Evolutionary conservation across 2,329 filamentous ascomycete genomes (phyloP), one percentile per base, ranked within the genome.

Genomic region (Periconia sp.): DNA sequence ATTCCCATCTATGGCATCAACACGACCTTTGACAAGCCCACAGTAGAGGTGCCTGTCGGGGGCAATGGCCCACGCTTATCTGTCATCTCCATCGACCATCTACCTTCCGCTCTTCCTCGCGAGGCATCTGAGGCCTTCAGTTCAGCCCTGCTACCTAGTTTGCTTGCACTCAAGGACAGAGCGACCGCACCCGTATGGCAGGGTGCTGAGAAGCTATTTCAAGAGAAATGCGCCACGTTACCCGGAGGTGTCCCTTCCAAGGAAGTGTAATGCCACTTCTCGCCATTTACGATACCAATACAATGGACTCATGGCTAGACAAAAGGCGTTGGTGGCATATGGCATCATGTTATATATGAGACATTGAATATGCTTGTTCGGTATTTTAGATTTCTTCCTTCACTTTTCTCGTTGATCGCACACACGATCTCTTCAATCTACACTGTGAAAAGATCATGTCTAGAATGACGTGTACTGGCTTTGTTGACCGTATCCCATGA

Each of bases 71-170:
- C 83, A 1, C 79, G 81, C 6, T 73, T 96, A 43, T 85, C 82
- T 34, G 88, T 96, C 57, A 95, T 96, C 71, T 87, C 84, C 21
- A 72, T 71, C 31, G 68, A 72, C 51, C 70, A 72, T 48, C 61
- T 73, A 9, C 70, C 70, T 2, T 71, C 84, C 39, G 81, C 96
- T 55, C 78, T 97, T 25, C 89, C 92, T 1, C 80, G 92, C 39
- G 92, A 96, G 74, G 86, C 90, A 18, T 90, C 85, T 30, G 91
- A 96, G 73, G 86, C 86, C 15, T 96, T 95, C 75, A 89, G 86
- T 68, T 76, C 81, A 37, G 87, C 87, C 34, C 76, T 96, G 54
- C 76, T 95, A 61, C 89, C 90, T 15, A 88, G 84, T 61, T 74
- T 96, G 56, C 71, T 94, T 48, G 79, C 85, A 48, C 79, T 96